Evolutionary conservation across 805 yeast species (phyloP).

Genomic region (Sungouiella thailandica): DNA sequence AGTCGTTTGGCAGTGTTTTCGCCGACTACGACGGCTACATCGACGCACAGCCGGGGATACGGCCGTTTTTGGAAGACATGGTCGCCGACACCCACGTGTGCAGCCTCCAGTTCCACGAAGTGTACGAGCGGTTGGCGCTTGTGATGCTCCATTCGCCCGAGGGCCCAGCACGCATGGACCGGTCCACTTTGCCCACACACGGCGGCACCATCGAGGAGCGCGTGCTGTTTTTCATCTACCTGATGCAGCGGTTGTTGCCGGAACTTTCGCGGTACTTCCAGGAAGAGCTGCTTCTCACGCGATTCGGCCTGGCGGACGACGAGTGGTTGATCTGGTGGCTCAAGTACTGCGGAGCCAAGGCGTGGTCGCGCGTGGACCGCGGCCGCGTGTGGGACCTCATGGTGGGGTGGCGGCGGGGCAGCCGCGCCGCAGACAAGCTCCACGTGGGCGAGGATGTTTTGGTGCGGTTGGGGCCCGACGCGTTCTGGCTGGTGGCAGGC

Average conservation of each 20-base stretch:
- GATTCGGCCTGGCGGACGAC: constrained; percentile 56
- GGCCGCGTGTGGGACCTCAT: constrained; percentile 88
- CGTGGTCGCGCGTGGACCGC: constrained; percentile 73
- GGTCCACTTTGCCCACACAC: constrained; percentile 42
- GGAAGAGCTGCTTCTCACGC: constrained; percentile 72
- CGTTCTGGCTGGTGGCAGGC: constrained; percentile 47
- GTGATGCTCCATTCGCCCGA: constrained; percentile 74
- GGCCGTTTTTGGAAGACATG: constrained; percentile 17
- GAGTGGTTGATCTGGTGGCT: constrained; percentile 96
- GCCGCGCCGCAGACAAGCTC: constrained; percentile 27
- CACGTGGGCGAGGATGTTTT: constrained; percentile 23
- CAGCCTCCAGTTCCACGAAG: constrained; percentile 54
- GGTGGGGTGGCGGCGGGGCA: constrained; percentile 62
- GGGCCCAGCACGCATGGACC: constrained; percentile 19
- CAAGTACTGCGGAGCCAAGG: constrained; percentile 83
- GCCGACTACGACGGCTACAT: constrained; percentile 37
- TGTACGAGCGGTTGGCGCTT: constrained; percentile 69
- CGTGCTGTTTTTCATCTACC: constrained; percentile 61
- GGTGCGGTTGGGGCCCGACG: constrained; percentile 50
- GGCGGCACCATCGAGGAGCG: constrained; percentile 67
- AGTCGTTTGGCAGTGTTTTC: constrained; percentile 27
- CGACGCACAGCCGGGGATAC: constrained; percentile 24
- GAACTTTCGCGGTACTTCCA: constrained; percentile 70
- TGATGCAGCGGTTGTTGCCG: constrained; percentile 61
- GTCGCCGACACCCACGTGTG: constrained; percentile 23